phyloP scores from a whole-genome alignment of 78 protist genomes.

The Dictyostelium brefeldianum region DNA sequence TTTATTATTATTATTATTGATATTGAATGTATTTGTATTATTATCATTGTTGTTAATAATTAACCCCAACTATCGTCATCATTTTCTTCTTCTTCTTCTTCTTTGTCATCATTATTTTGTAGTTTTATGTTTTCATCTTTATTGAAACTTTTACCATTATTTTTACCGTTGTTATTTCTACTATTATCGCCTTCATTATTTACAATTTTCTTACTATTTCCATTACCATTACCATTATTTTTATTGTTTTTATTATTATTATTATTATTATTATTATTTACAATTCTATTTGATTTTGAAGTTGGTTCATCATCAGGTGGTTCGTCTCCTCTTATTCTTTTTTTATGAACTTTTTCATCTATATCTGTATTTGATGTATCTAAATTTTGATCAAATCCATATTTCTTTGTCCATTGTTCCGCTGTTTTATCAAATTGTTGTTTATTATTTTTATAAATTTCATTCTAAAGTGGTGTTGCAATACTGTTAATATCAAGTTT shows the following conservation, averaged over 20 bases:
- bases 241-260: slow-evolving; percentile 16
- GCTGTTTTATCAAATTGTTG: slow-evolving; percentile 56
- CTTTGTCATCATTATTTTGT: background rate
- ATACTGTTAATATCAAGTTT: background rate
- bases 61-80: slow-evolving; percentile 29
- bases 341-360: background rate
- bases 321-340: background rate
- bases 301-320: background rate
- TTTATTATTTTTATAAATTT: slow-evolving; percentile 55
- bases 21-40: too few relatives aligned
- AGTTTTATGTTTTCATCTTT: too few relatives aligned
- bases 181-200: background rate
- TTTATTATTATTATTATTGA: background rate
- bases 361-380: background rate
- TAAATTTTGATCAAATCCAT: slow-evolving; percentile 6
- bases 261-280: background rate
- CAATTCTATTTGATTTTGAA: background rate
- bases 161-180: background rate
- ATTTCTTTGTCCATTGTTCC: slow-evolving; percentile 40
- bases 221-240: slow-evolving; percentile 8
- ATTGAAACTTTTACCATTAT: too few relatives aligned
- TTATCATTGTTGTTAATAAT: background rate
- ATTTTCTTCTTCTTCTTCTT: slow-evolving; percentile 11
- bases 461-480: too few relatives aligned
- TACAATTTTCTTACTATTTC: background rate